Percentiles rank a stretch among this genome's conserved stretches.
Evolutionary conservation across 345 rosid species (phyloP).

Genomic region (Salix caprea): DNA sequence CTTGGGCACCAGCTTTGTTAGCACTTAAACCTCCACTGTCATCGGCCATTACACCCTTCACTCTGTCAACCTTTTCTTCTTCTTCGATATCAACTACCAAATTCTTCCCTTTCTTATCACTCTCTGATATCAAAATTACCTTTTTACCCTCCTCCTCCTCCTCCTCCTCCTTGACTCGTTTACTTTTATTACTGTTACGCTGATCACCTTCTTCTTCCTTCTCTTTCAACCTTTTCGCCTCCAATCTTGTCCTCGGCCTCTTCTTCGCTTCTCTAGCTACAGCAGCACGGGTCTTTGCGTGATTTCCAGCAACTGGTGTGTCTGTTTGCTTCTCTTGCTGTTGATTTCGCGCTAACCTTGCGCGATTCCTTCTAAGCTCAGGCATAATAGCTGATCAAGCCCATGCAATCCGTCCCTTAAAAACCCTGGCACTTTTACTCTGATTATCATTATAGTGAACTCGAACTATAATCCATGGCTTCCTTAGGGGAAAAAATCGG

Average conservation of each 20-base stretch:
- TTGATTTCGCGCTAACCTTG: constrained; percentile 48
- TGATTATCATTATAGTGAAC: constrained; percentile 19
- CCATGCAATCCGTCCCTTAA: constrained; percentile 16
- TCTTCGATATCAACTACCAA: constrained; percentile 5
- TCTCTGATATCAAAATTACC: constrained; percentile 1
- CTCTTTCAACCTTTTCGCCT: constrained; percentile 32
- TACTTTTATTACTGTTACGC: neutral
- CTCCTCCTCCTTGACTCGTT: neutral
- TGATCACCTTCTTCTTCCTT: constrained; percentile 38
- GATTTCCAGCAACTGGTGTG: neutral
- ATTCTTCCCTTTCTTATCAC: constrained; percentile 1
- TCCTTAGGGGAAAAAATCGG: neutral
- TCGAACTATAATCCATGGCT: neutral
- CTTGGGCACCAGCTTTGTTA: constrained; percentile 22
- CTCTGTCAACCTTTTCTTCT: neutral
- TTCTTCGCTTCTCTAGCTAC: constrained; percentile 20
- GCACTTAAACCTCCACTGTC: constrained; percentile 34
- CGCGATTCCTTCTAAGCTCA: constrained; percentile 44
- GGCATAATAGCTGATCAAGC: constrained; percentile 26
- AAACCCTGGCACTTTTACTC: neutral
- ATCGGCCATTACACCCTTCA: constrained; percentile 17
- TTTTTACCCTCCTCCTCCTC: neutral
- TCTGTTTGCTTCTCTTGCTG: constrained; percentile 18
- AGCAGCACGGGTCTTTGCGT: constrained; percentile 41
- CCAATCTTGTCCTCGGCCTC: constrained; percentile 58